A percentile compares a stretch with the other conserved stretches of the same genome.
Evolutionary conservation across 805 yeast species (phyloP).

Genomic region (Starmerella bacillaris): DNA sequence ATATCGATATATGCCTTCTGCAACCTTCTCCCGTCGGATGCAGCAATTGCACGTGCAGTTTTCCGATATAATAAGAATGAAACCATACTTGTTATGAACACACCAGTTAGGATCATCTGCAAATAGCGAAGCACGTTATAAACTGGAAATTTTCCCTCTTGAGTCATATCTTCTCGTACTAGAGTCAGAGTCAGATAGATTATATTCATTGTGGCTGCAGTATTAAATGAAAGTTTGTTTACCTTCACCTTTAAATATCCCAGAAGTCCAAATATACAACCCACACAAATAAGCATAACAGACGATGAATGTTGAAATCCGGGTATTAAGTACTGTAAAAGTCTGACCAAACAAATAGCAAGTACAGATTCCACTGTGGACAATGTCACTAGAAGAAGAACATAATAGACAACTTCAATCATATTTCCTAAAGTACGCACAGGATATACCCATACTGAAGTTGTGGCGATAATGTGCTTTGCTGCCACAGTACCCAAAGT

Average conservation of each 20-base stretch:
- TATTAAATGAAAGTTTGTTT: conserved; percentile 51
- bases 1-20: conserved; percentile 25
- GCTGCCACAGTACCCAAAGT: conserved; percentile 49
- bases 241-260: conserved; percentile 55
- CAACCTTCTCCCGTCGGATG: conserved; percentile 28
- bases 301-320: conserved; percentile 25
- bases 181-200: conserved; percentile 53
- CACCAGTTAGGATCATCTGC: conserved; percentile 42
- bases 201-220: conserved; percentile 64
- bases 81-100: conserved; percentile 36
- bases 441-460: conserved; percentile 72
- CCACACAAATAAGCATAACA: conserved; percentile 30
- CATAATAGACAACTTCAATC: conserved; percentile 56
- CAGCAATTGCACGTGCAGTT: conserved; percentile 17
- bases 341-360: conserved; percentile 27
- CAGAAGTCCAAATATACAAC: conserved; percentile 40
- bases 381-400: conserved; percentile 40
- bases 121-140: conserved; percentile 36
- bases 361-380: conserved; percentile 28
- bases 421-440: conserved; percentile 63
- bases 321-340: conserved; percentile 1
- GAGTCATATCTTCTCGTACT: conserved; percentile 53
- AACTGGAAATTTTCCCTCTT: conserved; percentile 40
- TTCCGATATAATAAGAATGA: conserved; percentile 50
- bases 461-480: conserved; percentile 67